Percentiles rank a stretch among this genome's conserved stretches.
Conservation (phyloP, 2,329 filamentous ascomycete species). For the Aspergillus spinulosporus region DNA sequence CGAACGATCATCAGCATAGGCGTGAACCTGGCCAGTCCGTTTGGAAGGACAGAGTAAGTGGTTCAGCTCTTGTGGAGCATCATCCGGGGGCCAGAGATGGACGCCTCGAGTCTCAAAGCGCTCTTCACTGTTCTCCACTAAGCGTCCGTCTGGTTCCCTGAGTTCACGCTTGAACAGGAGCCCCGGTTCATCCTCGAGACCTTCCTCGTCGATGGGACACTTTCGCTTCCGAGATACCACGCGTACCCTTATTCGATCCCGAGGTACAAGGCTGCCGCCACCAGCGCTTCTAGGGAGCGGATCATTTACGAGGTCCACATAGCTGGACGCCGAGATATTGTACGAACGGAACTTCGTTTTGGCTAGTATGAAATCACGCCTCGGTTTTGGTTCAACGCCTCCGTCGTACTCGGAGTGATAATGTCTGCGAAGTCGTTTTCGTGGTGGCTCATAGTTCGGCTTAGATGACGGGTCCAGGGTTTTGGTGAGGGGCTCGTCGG, state of each 20-base stretch:
- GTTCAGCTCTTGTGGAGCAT: slow-evolving; percentile 40
- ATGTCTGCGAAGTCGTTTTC: slow-evolving; percentile 39
- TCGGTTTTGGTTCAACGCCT: slow-evolving; percentile 23
- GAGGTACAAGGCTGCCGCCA: slow-evolving; percentile 28
- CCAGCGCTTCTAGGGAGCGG: slow-evolving; percentile 24
- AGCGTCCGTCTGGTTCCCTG: slow-evolving; percentile 24
- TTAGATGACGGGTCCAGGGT: slow-evolving; percentile 29
- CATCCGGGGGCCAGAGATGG: slow-evolving; percentile 44
- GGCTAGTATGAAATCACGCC: slow-evolving; percentile 45
- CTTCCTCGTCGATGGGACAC: slow-evolving; percentile 38
- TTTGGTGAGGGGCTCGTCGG: slow-evolving; percentile 32
- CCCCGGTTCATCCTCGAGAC: slow-evolving; percentile 26
- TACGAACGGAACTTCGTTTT: slow-evolving; percentile 48
- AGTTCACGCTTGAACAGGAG: slow-evolving; percentile 34
- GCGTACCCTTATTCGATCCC: slow-evolving; percentile 44
- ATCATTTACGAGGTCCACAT: slow-evolving; percentile 49
- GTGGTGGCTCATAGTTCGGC: slow-evolving; percentile 38
- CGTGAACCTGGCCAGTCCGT: slow-evolving; percentile 34
- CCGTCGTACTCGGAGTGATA: slow-evolving; percentile 44
- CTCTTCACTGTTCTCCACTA: slow-evolving; percentile 40
- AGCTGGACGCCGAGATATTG: slow-evolving; percentile 42
- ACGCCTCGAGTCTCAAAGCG: slow-evolving; percentile 41
- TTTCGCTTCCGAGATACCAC: slow-evolving; percentile 46
- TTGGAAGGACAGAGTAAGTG: slow-evolving; percentile 42
- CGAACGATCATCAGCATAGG: slow-evolving; percentile 42